phyloP scores from a whole-genome alignment of 371 early-diverging fungal genomes.

The Mucor saturninus region DNA sequence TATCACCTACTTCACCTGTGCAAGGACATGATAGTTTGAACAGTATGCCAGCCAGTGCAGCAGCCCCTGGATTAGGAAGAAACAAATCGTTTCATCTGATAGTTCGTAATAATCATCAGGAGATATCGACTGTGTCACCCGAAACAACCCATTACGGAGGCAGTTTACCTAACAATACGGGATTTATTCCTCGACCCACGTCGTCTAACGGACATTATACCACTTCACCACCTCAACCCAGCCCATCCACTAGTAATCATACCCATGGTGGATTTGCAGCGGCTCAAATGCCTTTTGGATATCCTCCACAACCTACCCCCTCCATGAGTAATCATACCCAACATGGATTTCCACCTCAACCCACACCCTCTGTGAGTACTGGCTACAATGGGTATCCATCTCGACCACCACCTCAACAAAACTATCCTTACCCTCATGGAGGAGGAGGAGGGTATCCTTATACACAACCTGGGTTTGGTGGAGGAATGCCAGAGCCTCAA shows the following conservation, averaged over 20 bases:
- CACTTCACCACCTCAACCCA: too few relatives aligned
- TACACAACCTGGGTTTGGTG: neutral
- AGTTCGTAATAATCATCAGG: slow-evolving; percentile 4
- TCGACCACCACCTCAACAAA: neutral
- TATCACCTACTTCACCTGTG: neutral
- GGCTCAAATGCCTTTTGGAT: neutral
- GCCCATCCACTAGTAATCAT: too few relatives aligned
- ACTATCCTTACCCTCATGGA: neutral
- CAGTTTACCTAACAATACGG: too few relatives aligned
- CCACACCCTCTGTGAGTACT: neutral
- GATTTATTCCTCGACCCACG: too few relatives aligned
- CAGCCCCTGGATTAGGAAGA: slow-evolving; percentile 7
- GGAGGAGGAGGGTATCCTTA: too few relatives aligned
- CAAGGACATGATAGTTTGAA: neutral
- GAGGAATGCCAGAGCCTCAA: too few relatives aligned
- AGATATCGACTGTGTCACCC: neutral
- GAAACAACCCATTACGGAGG: too few relatives aligned
- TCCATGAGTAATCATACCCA: neutral
- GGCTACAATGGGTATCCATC: neutral
- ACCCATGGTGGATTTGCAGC: too few relatives aligned
- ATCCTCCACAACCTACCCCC: neutral
- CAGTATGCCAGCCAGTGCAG: neutral
- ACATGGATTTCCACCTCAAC: neutral
- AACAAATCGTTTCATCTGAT: slow-evolving; percentile 8
- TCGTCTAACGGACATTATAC: too few relatives aligned